Percentiles rank a stretch among this genome's conserved stretches.
phyloP scores from a whole-genome alignment of 1,284 basidiomycete genomes.

The Fomitopsis pinicola region DNA sequence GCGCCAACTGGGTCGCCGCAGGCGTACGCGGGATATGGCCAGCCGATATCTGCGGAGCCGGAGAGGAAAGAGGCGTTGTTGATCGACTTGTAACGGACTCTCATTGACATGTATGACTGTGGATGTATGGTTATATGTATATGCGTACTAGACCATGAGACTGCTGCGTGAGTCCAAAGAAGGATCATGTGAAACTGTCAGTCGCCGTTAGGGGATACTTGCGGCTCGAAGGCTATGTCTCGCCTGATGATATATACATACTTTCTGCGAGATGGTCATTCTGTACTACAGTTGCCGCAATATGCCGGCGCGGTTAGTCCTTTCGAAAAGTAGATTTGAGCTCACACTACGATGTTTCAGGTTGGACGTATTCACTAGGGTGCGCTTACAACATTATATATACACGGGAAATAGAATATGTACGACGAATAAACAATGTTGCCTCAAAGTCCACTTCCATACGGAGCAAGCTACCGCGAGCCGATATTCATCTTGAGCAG shows the following conservation, averaged over 20 bases:
- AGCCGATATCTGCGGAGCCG: slow-evolving; percentile 47
- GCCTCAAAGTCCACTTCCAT: neutral
- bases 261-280: too few relatives aligned
- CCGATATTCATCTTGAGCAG: slow-evolving; percentile 80
- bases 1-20: slow-evolving; percentile 66
- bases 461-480: slow-evolving; percentile 8
- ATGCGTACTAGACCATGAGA: neutral
- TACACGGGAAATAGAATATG: neutral
- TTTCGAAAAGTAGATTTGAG: too few relatives aligned
- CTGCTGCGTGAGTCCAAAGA: neutral
- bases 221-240: neutral
- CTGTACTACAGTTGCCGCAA: too few relatives aligned
- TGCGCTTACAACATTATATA: neutral
- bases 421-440: neutral
- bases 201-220: too few relatives aligned
- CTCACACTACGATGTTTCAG: too few relatives aligned
- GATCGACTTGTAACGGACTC: slow-evolving; percentile 58
- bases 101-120: neutral
- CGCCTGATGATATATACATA: neutral
- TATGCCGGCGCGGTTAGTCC: neutral
- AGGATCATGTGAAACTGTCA: too few relatives aligned
- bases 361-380: neutral
- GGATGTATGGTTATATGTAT: slow-evolving; percentile 2
- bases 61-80: slow-evolving; percentile 81
- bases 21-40: slow-evolving; percentile 44